A percentile compares a stretch with the other conserved stretches of the same genome.
These are phyloP conservation scores for Oryza nivara DNA, from an alignment of 176 grass and related monocot genomes.

Conservation along the genomic window DNA sequence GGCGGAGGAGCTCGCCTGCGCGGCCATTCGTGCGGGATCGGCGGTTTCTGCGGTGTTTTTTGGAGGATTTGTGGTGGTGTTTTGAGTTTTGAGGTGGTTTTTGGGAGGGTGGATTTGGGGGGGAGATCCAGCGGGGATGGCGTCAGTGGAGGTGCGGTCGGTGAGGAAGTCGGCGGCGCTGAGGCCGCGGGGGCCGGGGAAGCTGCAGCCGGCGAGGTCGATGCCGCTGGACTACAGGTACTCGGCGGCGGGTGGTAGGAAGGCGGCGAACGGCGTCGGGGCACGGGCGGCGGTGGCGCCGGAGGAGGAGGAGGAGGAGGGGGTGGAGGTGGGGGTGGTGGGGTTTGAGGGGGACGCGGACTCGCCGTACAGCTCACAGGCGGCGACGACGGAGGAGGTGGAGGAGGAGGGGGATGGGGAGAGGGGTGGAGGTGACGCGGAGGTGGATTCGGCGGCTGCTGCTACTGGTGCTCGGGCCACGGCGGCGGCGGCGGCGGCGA, in stretches of 20 bases:
- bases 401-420: conserved; percentile 14
- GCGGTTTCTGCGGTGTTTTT: not conserved
- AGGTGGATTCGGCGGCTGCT: conserved; percentile 46
- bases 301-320: conserved; percentile 6
- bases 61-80: not conserved
- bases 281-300: conserved; percentile 13
- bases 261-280: conserved; percentile 32
- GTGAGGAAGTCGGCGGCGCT: conserved; percentile 63
- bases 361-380: conserved; percentile 77
- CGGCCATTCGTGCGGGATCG: conserved; percentile 49
- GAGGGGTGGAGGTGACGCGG: conserved; percentile 22
- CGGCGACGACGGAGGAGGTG: conserved; percentile 43
- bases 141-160: conserved; percentile 73
- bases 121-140: conserved; percentile 66
- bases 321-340: conserved; percentile 31
- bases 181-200: conserved; percentile 47
- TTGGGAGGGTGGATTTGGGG: conserved; percentile 16
- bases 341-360: conserved; percentile 49
- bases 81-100: not conserved
- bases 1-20: not conserved
- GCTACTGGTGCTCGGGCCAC: conserved; percentile 1
- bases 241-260: not conserved
- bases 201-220: conserved; percentile 68
- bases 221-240: conserved; percentile 69
- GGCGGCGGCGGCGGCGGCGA: not conserved